phyloP scores from a whole-genome alignment of 768 basidiomycete species.

The Russula sp. region DNA sequence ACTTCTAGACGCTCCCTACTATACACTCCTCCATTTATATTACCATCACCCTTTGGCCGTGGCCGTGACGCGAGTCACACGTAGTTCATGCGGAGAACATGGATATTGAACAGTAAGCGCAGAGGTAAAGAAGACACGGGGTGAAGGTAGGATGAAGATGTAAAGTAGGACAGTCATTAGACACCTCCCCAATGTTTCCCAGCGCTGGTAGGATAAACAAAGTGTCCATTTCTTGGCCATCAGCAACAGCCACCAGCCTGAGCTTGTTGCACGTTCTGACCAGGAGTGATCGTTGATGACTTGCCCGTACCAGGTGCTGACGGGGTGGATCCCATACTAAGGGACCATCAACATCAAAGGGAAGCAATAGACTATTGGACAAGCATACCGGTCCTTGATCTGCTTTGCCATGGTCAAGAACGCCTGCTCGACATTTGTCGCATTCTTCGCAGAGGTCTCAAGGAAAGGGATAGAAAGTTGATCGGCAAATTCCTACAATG shows the following conservation, averaged over 20 bases:
- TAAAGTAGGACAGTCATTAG: conserved; percentile 20
- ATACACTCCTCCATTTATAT: background rate
- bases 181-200: conserved; percentile 20
- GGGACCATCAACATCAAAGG: background rate
- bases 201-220: conserved; percentile 21
- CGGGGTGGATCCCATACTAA: conserved; percentile 79
- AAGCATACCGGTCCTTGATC: conserved; percentile 77
- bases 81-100: conserved; percentile 7
- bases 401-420: conserved; percentile 99
- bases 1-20: background rate
- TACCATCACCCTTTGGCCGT: background rate
- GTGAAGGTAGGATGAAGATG: conserved; percentile 18
- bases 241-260: conserved; percentile 74
- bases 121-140: conserved; percentile 18
- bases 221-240: conserved; percentile 27
- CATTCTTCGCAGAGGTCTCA: conserved; percentile 99
- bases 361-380: background rate
- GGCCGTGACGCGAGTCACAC: background rate
- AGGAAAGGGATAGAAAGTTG: conserved; percentile 91
- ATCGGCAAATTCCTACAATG: conserved; percentile 80
- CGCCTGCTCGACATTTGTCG: conserved; percentile 97
- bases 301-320: conserved; percentile 70
- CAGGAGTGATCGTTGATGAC: conserved; percentile 76
- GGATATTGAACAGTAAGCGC: conserved; percentile 21
- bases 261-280: conserved; percentile 76